A percentile compares a stretch with the other conserved stretches of the same genome.
phyloP scores from a whole-genome alignment of 2,329 filamentous ascomycete genomes.

The Colletotrichum scovillei region DNA sequence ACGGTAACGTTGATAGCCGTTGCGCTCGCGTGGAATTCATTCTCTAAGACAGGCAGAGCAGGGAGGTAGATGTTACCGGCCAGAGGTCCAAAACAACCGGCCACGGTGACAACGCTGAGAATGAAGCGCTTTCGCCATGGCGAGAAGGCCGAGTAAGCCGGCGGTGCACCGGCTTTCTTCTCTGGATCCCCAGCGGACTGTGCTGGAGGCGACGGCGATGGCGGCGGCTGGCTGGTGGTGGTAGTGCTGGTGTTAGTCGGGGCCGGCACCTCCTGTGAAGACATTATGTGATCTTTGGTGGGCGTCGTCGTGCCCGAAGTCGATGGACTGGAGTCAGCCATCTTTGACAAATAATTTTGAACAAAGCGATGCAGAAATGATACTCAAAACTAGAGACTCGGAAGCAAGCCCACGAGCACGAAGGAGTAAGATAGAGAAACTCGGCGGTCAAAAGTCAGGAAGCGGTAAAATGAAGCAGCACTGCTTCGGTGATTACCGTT shows the following conservation, averaged over 20 bases:
- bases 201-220: background rate
- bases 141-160: conserved; percentile 51
- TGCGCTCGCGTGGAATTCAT: conserved; percentile 49
- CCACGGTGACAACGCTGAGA: conserved; percentile 50
- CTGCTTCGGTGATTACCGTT: background rate
- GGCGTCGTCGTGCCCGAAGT: conserved; percentile 21
- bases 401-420: background rate
- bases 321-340: conserved; percentile 18
- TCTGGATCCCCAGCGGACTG: conserved; percentile 33
- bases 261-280: background rate
- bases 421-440: background rate
- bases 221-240: too few relatives aligned
- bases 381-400: background rate
- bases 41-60: conserved; percentile 48
- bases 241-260: background rate
- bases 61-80: conserved; percentile 58
- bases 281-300: background rate
- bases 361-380: background rate
- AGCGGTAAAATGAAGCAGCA: background rate
- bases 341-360: background rate
- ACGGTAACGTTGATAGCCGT: conserved; percentile 55
- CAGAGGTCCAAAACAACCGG: conserved; percentile 55
- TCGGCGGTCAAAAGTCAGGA: background rate
- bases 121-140: conserved; percentile 49
- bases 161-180: conserved; percentile 20